A percentile compares a stretch with the other conserved stretches of the same genome.
Evolutionary conservation across 2,329 filamentous ascomycete genomes (phyloP).

Genomic region (Albophoma yamanashiensis): DNA sequence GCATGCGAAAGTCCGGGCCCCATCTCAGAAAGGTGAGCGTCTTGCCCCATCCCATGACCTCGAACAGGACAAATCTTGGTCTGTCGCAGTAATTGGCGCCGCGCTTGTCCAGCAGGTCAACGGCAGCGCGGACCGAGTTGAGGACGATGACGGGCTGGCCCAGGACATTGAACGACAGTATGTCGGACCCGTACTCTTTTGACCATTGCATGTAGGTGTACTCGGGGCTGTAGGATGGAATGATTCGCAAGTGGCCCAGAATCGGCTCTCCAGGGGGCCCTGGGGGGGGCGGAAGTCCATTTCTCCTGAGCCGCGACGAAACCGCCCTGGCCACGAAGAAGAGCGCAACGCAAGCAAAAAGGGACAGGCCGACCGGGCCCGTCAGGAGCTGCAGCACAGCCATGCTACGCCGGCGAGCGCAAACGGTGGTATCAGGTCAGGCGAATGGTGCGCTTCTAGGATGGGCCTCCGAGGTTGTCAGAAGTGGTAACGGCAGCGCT

Average conservation of each 20-base stretch:
- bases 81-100: conserved; percentile 33
- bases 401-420: background rate
- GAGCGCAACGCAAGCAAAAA: conserved; percentile 1
- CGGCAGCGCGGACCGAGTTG: conserved; percentile 29
- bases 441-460: background rate
- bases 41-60: conserved; percentile 33
- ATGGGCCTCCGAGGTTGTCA: background rate
- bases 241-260: conserved; percentile 31
- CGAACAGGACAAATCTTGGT: conserved; percentile 31
- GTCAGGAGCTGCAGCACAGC: background rate
- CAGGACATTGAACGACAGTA: conserved; percentile 21
- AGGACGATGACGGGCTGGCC: conserved; percentile 28
- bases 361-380: background rate
- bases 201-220: conserved; percentile 19
- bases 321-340: conserved; percentile 3
- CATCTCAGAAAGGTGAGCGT: conserved; percentile 34
- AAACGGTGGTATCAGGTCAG: background rate
- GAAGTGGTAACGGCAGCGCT: background rate
- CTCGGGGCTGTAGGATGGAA: conserved; percentile 22
- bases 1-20: conserved; percentile 29
- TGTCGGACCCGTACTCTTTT: conserved; percentile 38
- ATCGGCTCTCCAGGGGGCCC: conserved; percentile 25
- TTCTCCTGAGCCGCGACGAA: background rate
- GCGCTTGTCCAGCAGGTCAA: conserved; percentile 32
- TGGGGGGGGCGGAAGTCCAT: conserved; percentile 15